These are phyloP conservation scores for Neoboletus brunneissimus DNA, from an alignment of 768 basidiomycete genomes.

Conservation along the genomic window DNA sequence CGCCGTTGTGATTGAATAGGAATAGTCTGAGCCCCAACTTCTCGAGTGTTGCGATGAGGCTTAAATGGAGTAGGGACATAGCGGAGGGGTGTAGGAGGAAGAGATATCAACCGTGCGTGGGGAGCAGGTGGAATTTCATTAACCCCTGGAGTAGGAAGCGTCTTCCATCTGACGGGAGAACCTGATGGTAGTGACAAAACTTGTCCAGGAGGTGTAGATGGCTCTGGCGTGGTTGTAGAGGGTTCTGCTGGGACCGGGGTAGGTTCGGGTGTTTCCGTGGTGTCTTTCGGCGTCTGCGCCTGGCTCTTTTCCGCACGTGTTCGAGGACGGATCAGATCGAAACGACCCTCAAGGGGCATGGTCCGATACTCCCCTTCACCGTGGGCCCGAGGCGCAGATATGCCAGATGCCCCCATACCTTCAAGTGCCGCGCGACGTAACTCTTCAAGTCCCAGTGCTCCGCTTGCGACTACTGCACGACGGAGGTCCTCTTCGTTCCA, in stretches of 20 bases:
- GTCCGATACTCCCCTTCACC: slow-evolving; percentile 74
- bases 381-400: slow-evolving; percentile 7
- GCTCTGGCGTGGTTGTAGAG: slow-evolving; percentile 11
- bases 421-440: slow-evolving; percentile 34
- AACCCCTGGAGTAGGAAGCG: slow-evolving; percentile 59
- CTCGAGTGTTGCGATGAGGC: slow-evolving; percentile 10
- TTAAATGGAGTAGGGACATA: slow-evolving; percentile 19
- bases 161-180: slow-evolving; percentile 43
- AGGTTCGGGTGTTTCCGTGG: slow-evolving; percentile 17
- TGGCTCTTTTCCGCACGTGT: slow-evolving; percentile 23
- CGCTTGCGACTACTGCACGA: slow-evolving; percentile 6
- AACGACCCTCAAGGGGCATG: slow-evolving; percentile 83
- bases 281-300: neutral
- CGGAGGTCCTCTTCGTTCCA: slow-evolving; percentile 56
- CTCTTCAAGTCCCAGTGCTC: slow-evolving; percentile 42
- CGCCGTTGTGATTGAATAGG: slow-evolving; percentile 16
- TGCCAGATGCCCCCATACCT: slow-evolving; percentile 24
- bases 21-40: slow-evolving; percentile 22
- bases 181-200: slow-evolving; percentile 29
- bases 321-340: slow-evolving; percentile 72
- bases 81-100: slow-evolving; percentile 41
- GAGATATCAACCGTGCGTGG: slow-evolving; percentile 43
- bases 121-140: slow-evolving; percentile 65
- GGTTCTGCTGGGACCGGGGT: slow-evolving; percentile 7
- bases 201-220: slow-evolving; percentile 40